Evolutionary conservation across 805 yeast species (phyloP).

Genomic region (Metschnikowia aberdeeniae): DNA sequence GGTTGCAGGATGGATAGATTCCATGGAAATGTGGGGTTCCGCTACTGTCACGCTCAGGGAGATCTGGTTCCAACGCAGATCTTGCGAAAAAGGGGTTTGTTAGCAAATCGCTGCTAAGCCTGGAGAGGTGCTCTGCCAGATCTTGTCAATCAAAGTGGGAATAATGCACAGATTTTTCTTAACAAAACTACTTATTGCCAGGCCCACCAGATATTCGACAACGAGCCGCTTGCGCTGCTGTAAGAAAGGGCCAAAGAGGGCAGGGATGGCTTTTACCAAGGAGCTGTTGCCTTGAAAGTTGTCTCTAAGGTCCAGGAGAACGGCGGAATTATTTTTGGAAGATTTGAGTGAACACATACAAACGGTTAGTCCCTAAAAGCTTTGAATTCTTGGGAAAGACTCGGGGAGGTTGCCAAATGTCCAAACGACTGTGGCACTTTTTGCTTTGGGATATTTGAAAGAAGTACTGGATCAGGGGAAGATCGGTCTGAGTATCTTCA

Average conservation of each 20-base stretch:
- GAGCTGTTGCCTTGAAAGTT: conserved; percentile 64
- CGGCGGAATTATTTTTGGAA: conserved; percentile 54
- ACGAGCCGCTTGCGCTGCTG: conserved; percentile 50
- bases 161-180: conserved; percentile 18
- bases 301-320: conserved; percentile 47
- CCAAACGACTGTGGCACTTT: conserved; percentile 71
- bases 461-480: conserved; percentile 45
- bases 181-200: conserved; percentile 17
- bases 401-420: conserved; percentile 88
- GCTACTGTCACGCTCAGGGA: conserved; percentile 58
- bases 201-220: conserved; percentile 40
- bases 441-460: conserved; percentile 63
- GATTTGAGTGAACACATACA: conserved; percentile 60
- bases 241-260: conserved; percentile 52
- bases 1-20: conserved; percentile 75
- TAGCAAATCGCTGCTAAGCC: conserved; percentile 48
- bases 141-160: conserved; percentile 35
- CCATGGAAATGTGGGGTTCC: conserved; percentile 67
- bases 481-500: conserved; percentile 46
- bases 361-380: conserved; percentile 62
- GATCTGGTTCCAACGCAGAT: conserved; percentile 59
- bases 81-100: conserved; percentile 68
- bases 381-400: conserved; percentile 47
- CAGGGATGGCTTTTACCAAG: conserved; percentile 64
- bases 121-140: conserved; percentile 41